Base-by-base conservation (phyloP, 139 green algal species). In the Chlamydomonas sp. region DNA sequence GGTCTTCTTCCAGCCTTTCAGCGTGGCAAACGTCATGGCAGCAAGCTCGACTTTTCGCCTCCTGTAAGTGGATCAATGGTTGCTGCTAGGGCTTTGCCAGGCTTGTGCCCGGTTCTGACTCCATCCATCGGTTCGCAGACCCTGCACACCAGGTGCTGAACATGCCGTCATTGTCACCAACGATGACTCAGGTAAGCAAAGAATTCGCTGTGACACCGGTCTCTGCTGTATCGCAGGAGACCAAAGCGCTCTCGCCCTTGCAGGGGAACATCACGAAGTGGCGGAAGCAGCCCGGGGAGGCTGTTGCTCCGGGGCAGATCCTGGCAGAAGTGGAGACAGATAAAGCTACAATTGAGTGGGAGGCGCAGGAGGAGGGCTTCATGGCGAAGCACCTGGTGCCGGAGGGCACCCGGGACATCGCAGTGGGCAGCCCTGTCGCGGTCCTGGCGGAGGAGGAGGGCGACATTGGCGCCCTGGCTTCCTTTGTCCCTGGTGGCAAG, bases 261-360 rank as follows among this genome's bases (percentile, higher is more conserved):
- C 90, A 95, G 94, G 97, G 97, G 77, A 99, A 97, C 89, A 97
- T 99, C 68, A 89, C 95, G 1, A 86, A 82, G 6, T 99, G 97
- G 97, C 94, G 93, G 79, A 97, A 97, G 92, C 92, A 93, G 60
- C 91, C 93, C 77, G 91, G 94, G 17, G 94, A 95, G 20, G 15
- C 76, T n/a, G 61, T 95, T 2, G 64, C 80, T 3, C 87, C 94
- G 8, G 94, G 92, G 1, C 78, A 92, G 31, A 89, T 97, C 16
- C 83, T 99, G 3, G 96, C 96, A 5, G 96, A 99, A 81, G 90
- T 99, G 20, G 97, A 99, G 90, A 99, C 97, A 5, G 98, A 99
- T 90, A 99, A 99, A 92, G 96, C 96, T 10, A 96, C 92, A 0
- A 93, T 97, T 69, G 94, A 95, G 77, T 95, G 93, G 93, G 95